These are phyloP conservation scores for Xylaria palmicola DNA, from an alignment of 495 filamentous ascomycete species.

Conservation along the genomic window DNA sequence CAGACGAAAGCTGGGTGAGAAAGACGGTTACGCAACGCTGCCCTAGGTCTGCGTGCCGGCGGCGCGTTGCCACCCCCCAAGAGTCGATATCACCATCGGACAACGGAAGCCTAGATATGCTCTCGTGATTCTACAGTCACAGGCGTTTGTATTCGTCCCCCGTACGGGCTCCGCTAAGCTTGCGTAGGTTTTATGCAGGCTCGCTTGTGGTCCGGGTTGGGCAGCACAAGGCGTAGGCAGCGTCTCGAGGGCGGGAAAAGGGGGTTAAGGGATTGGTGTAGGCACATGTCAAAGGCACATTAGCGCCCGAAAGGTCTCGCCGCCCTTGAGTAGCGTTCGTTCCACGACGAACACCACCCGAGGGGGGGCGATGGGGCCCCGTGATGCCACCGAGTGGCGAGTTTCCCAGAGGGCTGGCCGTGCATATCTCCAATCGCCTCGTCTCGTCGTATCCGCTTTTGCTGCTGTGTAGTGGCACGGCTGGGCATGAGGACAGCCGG, in stretches of 20 bases:
- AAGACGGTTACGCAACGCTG: not conserved
- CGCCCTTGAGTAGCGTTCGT: not conserved
- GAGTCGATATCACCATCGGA: not conserved
- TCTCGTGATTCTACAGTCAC: not conserved
- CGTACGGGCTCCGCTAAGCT: not conserved
- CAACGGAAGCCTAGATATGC: not conserved
- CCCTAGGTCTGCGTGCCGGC: not conserved
- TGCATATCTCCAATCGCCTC: not conserved
- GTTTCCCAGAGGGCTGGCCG: not conserved
- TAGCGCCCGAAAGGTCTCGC: constrained; percentile 11
- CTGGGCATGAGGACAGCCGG: not conserved
- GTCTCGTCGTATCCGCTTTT: not conserved
- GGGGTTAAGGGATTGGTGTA: not conserved
- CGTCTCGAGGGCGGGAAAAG: not conserved
- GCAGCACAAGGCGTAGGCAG: not conserved
- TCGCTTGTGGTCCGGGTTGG: not conserved
- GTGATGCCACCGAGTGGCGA: not conserved
- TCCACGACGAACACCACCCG: constrained; percentile 3
- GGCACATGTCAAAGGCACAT: not conserved
- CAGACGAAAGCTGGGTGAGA: not conserved
- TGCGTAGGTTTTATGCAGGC: not conserved
- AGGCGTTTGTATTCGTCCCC: not conserved
- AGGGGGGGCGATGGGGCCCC: not conserved
- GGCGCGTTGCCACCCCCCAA: not conserved
- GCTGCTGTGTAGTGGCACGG: not conserved